phyloP scores from a whole-genome alignment of 2,329 filamentous ascomycete genomes.

The Colletotrichum melonis region DNA sequence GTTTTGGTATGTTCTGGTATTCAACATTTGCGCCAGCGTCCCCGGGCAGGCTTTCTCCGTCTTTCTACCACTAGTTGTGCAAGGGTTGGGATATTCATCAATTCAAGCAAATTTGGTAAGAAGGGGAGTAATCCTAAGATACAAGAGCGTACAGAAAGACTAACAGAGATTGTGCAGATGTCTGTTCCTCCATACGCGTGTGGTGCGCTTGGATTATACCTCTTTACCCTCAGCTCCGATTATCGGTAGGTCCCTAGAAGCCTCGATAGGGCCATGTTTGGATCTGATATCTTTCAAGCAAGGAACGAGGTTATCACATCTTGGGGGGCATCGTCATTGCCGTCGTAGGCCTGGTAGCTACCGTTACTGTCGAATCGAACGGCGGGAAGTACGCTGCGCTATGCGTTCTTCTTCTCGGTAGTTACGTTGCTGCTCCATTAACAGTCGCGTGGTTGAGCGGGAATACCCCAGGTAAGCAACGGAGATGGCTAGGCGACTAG shows the following conservation, averaged over 20 bases:
- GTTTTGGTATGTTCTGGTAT: conserved; percentile 46
- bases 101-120: conserved; percentile 42
- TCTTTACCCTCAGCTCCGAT: conserved; percentile 45
- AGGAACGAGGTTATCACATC: conserved; percentile 46
- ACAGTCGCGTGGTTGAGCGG: conserved; percentile 47
- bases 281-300: conserved; percentile 7
- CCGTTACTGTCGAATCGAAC: conserved; percentile 38
- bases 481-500: not conserved
- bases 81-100: conserved; percentile 43
- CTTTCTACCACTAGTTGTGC: conserved; percentile 47
- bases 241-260: conserved; percentile 25
- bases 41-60: conserved; percentile 46
- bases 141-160: not conserved
- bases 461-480: conserved; percentile 42
- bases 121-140: no score
- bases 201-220: conserved; percentile 43
- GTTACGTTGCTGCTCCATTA: conserved; percentile 45
- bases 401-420: conserved; percentile 46
- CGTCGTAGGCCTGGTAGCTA: conserved; percentile 42
- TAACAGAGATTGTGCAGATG: conserved; percentile 37
- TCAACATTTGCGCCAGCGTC: conserved; percentile 48
- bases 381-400: conserved; percentile 42
- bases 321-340: conserved; percentile 41
- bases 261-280: not conserved
- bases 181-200: conserved; percentile 47